Evolutionary conservation across 306 rosid species (phyloP), one percentile per base, ranked within the genome.

Genomic region (Carpinus fangiana): DNA sequence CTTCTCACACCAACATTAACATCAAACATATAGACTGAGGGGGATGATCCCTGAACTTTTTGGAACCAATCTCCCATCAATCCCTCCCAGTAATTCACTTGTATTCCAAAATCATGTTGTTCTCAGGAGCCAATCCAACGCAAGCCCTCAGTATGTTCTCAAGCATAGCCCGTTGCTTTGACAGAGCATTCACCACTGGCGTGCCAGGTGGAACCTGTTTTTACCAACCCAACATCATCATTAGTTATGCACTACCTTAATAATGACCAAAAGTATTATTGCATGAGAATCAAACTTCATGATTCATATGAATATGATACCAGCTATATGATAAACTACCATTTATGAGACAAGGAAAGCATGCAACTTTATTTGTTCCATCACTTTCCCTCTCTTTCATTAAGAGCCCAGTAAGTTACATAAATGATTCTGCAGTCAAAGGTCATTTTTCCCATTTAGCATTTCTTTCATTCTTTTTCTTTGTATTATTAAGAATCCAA

Each of bases 61-160:
- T 43, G 36, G 73, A 72, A 45, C 70, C 53, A 76, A n/a, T 48
- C 75, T 48, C 66, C 75, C 73, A 55, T 72, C 59, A 55, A 50
- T 34, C 59, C 73, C 41, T 31, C 48, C 72, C 64, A 47, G 26
- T 17, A 52, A 41, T 81, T 94, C 96, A 95, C 91, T 95, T 95
- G 91, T 95, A 93, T 80, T 95, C 99, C 69, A 95, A 88, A 64
- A 95, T 95, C 99, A 95, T 95, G 93, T 95, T 95, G 86, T 95
- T 95, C 87, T 95, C 99, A 4, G 99, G 99, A 62, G 99, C 96
- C 88, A 95, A 83, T 64, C 99, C 99, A 80, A 95, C 98, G 85
- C 98, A 91, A 64, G 97, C 99, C 82, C 99, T 89, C 90, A 95
- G 23, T 34, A 95, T 95, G 90, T 95, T 95, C 84, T 95, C 99